A percentile compares a stretch with the other conserved stretches of the same genome.
phyloP scores from a whole-genome alignment of 1,284 basidiomycete species.

The Ustanciosporium gigantosporum region DNA sequence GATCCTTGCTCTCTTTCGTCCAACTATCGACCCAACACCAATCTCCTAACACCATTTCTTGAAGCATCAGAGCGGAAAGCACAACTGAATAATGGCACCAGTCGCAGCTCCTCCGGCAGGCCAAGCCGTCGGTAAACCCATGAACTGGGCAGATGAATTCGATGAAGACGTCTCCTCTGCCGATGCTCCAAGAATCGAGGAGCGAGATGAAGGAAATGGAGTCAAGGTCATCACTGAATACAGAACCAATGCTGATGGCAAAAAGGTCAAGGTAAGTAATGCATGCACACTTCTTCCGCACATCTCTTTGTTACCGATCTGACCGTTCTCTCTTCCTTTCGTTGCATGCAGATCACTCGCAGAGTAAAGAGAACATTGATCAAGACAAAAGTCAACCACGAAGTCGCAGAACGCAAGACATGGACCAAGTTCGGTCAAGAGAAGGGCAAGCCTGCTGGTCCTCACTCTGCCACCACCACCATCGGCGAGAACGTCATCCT shows the following conservation, averaged over 20 bases:
- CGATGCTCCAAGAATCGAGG: slow-evolving; percentile 55
- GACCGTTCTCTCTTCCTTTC: too few species aligned
- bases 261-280: slow-evolving; percentile 79
- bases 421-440: slow-evolving; percentile 96
- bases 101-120: slow-evolving; percentile 33
- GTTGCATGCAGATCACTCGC: slow-evolving; percentile 67
- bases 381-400: slow-evolving; percentile 89
- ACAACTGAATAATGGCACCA: slow-evolving; percentile 41
- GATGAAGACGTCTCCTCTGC: slow-evolving; percentile 41
- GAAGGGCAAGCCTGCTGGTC: slow-evolving; percentile 82
- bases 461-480: slow-evolving; percentile 82
- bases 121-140: slow-evolving; percentile 37
- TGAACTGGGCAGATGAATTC: slow-evolving; percentile 60
- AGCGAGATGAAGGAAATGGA: slow-evolving; percentile 84
- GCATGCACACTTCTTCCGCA: too few species aligned
- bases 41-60: too few species aligned
- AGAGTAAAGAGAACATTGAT: slow-evolving; percentile 84
- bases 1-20: too few species aligned
- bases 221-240: slow-evolving; percentile 84
- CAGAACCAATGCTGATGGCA: slow-evolving; percentile 84
- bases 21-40: too few species aligned
- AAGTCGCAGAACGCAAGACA: slow-evolving; percentile 86
- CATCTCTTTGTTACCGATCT: too few species aligned
- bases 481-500: slow-evolving; percentile 87
- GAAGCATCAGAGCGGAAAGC: too few species aligned